Conservation (phyloP, 148 eudicot species). For the Rhododendron griersonianum region DNA sequence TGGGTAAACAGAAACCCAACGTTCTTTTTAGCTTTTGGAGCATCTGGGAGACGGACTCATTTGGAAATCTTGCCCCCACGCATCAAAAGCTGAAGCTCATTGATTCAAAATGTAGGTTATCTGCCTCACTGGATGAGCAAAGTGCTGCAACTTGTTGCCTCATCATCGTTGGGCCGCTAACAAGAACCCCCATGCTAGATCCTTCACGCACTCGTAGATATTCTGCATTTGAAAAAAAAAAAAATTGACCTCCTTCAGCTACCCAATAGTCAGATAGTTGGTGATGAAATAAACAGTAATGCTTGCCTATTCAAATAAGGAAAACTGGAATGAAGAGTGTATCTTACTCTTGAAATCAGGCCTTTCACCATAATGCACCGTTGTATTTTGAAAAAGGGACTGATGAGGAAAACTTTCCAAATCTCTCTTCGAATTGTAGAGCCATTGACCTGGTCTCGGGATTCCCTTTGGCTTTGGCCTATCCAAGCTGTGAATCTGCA, state of each 20-base stretch:
- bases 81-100: slow-evolving; percentile 77
- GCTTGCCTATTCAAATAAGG: background rate
- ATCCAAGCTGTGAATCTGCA: slow-evolving; percentile 47
- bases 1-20: background rate
- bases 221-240: slow-evolving; percentile 27
- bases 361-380: slow-evolving; percentile 59
- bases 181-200: slow-evolving; percentile 67
- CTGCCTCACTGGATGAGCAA: slow-evolving; percentile 45
- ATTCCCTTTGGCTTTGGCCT: slow-evolving; percentile 39
- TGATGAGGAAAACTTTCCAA: slow-evolving; percentile 70
- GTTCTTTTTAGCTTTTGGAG: background rate
- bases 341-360: slow-evolving; percentile 73
- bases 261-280: no score
- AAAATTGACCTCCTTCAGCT: background rate
- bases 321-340: background rate
- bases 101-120: slow-evolving; percentile 57
- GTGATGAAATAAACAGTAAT: background rate
- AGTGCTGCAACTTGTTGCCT: slow-evolving; percentile 70
- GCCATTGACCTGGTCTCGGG: slow-evolving; percentile 29
- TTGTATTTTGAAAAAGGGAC: slow-evolving; percentile 36
- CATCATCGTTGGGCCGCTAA: slow-evolving; percentile 61
- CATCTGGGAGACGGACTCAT: background rate
- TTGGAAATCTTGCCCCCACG: background rate
- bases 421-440: slow-evolving; percentile 54
- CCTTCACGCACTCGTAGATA: slow-evolving; percentile 45